These are phyloP conservation scores for Dipteronia dyeriana DNA, from an alignment of 345 rosid genomes.

Conservation along the genomic window DNA sequence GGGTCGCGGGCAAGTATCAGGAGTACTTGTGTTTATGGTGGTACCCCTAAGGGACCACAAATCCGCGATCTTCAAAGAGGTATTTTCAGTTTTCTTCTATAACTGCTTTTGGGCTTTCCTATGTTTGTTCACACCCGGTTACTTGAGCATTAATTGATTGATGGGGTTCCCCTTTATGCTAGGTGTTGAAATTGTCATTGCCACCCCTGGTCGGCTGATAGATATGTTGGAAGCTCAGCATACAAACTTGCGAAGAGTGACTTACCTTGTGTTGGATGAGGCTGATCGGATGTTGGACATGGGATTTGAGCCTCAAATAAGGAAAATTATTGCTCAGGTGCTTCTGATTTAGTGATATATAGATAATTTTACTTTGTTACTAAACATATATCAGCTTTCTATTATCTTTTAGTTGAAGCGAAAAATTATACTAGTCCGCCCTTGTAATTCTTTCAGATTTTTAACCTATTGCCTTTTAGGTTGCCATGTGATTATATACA, in stretches of 20 bases:
- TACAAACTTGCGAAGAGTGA: conserved; percentile 82
- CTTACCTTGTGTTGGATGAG: conserved; percentile 94
- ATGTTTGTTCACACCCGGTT: neutral
- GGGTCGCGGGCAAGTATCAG: conserved; percentile 61
- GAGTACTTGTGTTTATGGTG: conserved; percentile 93
- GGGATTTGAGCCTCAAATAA: conserved; percentile 99
- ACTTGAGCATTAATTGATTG: neutral
- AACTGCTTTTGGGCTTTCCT: neutral
- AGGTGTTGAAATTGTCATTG: conserved; percentile 97
- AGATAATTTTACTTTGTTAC: neutral
- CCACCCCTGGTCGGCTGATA: conserved; percentile 95
- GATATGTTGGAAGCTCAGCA: conserved; percentile 92
- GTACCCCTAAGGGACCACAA: conserved; percentile 98
- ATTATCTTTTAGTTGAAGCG: neutral
- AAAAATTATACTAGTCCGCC: neutral
- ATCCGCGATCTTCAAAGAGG: conserved; percentile 94
- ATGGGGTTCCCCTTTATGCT: conserved; percentile 17
- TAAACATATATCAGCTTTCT: neutral
- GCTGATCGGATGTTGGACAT: conserved; percentile 98
- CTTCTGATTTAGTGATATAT: conserved; percentile 3
- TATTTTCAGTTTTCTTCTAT: conserved; percentile 26
- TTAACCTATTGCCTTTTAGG: neutral
- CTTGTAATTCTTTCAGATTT: neutral
- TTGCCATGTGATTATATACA: neutral
- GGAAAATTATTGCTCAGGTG: conserved; percentile 85